Percentiles rank a stretch among this genome's conserved stretches.
phyloP scores from a whole-genome alignment of 495 filamentous ascomycete species.

The Aspergillus diversus region DNA sequence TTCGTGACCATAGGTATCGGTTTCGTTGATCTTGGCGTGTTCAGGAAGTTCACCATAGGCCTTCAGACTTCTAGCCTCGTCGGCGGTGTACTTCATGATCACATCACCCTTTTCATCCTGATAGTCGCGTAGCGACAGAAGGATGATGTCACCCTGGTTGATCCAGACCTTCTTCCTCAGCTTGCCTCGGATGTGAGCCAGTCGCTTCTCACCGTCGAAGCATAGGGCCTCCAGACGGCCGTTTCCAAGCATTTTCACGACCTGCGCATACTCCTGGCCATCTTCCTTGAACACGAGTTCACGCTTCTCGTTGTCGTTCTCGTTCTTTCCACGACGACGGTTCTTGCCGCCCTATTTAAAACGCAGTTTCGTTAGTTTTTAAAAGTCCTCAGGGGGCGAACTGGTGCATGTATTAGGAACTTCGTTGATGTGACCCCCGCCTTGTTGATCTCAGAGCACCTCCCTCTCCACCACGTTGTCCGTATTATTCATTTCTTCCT shows the following conservation, averaged over 20 bases:
- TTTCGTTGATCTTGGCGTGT: slow-evolving; percentile 99
- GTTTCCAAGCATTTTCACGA: slow-evolving; percentile 98
- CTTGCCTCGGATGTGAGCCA: slow-evolving; percentile 72
- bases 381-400: slow-evolving; percentile 1
- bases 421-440: neutral
- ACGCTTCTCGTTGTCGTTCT: slow-evolving; percentile 99
- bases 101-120: slow-evolving; percentile 99
- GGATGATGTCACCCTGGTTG: slow-evolving; percentile 98
- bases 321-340: slow-evolving; percentile 97
- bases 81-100: slow-evolving; percentile 97
- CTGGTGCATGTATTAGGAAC: neutral
- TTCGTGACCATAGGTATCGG: slow-evolving; percentile 81
- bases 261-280: slow-evolving; percentile 98
- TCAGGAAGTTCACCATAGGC: slow-evolving; percentile 97
- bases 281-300: slow-evolving; percentile 99
- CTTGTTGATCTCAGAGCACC: neutral
- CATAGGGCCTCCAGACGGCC: slow-evolving; percentile 94
- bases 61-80: slow-evolving; percentile 93
- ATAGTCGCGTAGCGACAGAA: slow-evolving; percentile 95
- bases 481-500: neutral
- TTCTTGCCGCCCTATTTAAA: slow-evolving; percentile 92
- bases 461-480: slow-evolving; percentile 2
- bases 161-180: slow-evolving; percentile 99
- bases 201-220: slow-evolving; percentile 83
- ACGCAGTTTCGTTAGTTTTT: slow-evolving; percentile 27